A percentile compares a stretch with the other conserved stretches of the same genome.
Conservation (phyloP, 306 rosid species). For the Casuarina equisetifolia region DNA sequence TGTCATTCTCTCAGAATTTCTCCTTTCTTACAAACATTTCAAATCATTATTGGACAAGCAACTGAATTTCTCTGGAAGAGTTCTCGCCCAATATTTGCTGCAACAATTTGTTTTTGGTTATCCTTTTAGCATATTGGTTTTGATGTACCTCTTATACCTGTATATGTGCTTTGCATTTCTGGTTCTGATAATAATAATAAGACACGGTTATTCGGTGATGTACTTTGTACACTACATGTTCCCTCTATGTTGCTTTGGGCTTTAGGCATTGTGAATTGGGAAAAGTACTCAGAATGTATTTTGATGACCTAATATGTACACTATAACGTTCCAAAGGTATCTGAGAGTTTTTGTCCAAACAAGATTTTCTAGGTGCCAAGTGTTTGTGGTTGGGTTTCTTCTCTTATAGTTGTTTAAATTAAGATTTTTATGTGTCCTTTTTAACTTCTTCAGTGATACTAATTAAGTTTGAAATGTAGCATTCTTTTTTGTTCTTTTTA, state of each 20-base stretch:
- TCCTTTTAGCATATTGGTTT: not conserved
- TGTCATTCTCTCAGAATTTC: constrained; percentile 15
- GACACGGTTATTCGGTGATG: not conserved
- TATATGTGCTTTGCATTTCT: not conserved
- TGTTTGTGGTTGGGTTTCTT: not conserved
- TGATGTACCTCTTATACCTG: not conserved
- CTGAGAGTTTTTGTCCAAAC: not conserved
- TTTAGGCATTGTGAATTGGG: not conserved
- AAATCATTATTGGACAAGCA: constrained; percentile 15
- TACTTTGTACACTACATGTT: not conserved
- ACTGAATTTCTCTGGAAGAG: constrained; percentile 9
- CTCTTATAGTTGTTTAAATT: not conserved
- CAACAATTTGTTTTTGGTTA: not conserved
- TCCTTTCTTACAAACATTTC: not conserved
- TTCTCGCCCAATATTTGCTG: constrained; percentile 7
- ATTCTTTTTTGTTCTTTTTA: not conserved
- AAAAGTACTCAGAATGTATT: not conserved
- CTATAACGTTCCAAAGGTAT: not conserved
- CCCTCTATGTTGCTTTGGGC: not conserved
- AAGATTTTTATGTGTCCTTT: not conserved
- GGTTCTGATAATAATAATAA: not conserved
- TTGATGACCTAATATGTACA: not conserved
- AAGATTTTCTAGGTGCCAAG: not conserved
- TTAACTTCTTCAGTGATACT: not conserved
- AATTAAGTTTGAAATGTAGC: not conserved